These are phyloP conservation scores for Apiospora kogelbergensis DNA, from an alignment of 2,329 filamentous ascomycete species.

Conservation along the genomic window DNA sequence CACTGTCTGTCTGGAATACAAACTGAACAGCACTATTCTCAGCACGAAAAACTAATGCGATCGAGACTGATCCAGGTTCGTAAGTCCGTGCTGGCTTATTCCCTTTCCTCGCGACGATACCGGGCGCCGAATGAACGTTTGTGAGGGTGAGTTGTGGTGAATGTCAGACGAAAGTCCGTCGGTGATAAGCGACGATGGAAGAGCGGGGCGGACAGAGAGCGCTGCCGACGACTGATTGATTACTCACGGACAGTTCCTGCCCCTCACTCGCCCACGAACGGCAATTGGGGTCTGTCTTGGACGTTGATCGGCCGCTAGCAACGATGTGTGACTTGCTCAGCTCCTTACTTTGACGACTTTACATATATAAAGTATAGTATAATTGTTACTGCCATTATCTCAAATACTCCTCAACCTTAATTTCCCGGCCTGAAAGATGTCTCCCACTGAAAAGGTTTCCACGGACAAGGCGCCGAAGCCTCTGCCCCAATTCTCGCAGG, in stretches of 20 bases:
- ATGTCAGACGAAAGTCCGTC: background rate
- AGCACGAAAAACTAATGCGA: background rate
- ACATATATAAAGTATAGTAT: background rate
- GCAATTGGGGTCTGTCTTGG: too few species aligned
- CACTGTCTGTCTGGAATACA: background rate
- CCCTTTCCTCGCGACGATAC: background rate
- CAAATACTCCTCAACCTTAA: background rate
- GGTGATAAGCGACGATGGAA: background rate
- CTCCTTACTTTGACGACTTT: too few species aligned
- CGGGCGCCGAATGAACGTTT: background rate
- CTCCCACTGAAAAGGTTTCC: slow-evolving; percentile 38
- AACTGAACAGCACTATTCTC: background rate
- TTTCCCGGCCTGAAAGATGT: slow-evolving; percentile 22
- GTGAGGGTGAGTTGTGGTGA: background rate
- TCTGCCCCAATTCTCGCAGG: slow-evolving; percentile 59
- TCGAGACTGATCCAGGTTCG: background rate
- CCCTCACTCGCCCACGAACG: background rate
- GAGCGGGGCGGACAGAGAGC: background rate
- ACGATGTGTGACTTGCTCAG: background rate
- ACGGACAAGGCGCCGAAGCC: slow-evolving; percentile 51
- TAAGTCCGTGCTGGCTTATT: background rate
- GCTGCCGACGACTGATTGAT: background rate
- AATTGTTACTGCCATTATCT: background rate
- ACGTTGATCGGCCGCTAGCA: background rate
- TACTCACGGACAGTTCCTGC: background rate